Conservation (phyloP, 2,329 filamentous ascomycete genomes). For the Phoma sp. region DNA sequence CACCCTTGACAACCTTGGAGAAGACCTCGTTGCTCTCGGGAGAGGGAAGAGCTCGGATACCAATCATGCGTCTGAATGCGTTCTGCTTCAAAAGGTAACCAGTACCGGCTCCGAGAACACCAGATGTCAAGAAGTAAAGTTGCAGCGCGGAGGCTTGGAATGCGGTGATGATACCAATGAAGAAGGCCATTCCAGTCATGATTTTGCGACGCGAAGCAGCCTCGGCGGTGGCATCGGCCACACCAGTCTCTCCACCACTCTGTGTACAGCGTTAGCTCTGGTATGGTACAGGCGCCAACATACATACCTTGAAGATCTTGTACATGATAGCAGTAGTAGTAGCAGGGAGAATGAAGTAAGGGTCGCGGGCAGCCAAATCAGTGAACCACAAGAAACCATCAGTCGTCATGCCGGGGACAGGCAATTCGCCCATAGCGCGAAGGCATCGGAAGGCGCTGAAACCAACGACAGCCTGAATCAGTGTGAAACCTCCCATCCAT, state of each 20-base stretch:
- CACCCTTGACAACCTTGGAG: conserved; percentile 32
- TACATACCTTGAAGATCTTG: conserved; percentile 64
- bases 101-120: conserved; percentile 49
- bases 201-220: conserved; percentile 43
- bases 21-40: conserved; percentile 34
- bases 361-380: conserved; percentile 78
- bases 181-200: conserved; percentile 57
- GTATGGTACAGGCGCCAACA: background rate
- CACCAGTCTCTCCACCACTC: conserved; percentile 58
- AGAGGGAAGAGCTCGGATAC: conserved; percentile 40
- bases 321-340: conserved; percentile 64
- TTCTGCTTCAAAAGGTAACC: conserved; percentile 47
- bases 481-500: conserved; percentile 59
- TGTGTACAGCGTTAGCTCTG: conserved; percentile 37
- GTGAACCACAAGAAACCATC: conserved; percentile 79
- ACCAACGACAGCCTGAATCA: conserved; percentile 71
- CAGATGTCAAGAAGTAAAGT: conserved; percentile 64
- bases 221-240: conserved; percentile 23
- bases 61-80: conserved; percentile 45
- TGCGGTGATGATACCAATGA: conserved; percentile 61
- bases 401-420: conserved; percentile 76
- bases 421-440: conserved; percentile 74
- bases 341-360: conserved; percentile 75
- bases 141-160: conserved; percentile 65
- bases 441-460: conserved; percentile 82